Percentiles rank a stretch among this genome's conserved stretches.
Conservation (phyloP, 345 rosid genomes). For the Ceriops decandra region DNA sequence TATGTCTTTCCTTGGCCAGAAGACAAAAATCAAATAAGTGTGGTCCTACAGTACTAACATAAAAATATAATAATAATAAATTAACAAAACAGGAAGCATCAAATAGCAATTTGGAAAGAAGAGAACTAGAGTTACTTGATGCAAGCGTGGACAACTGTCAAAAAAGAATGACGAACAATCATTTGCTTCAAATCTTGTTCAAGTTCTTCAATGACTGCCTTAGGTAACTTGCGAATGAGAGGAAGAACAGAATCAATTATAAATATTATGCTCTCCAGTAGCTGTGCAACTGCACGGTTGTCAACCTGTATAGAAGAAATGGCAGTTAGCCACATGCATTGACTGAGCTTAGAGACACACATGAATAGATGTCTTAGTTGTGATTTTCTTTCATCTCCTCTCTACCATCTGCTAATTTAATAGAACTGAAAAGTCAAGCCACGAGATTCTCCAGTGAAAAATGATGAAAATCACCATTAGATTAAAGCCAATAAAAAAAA, state of each 20-base stretch:
- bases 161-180: conserved; percentile 92
- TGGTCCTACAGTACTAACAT: background rate
- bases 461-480: background rate
- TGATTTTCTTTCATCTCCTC: background rate
- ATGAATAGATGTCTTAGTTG: too few relatives aligned
- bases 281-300: conserved; percentile 72
- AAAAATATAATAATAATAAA: background rate
- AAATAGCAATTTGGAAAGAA: conserved; percentile 2
- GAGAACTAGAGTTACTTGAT: conserved; percentile 58
- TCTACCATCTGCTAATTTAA: background rate
- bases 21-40: background rate
- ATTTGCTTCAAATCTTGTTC: conserved; percentile 94
- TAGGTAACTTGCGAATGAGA: conserved; percentile 77
- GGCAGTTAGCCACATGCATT: background rate
- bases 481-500: background rate
- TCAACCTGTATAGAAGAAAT: conserved; percentile 64
- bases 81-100: background rate
- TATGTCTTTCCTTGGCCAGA: background rate
- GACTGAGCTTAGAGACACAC: background rate
- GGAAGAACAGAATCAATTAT: conserved; percentile 86
- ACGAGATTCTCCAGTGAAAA: background rate
- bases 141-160: conserved; percentile 98
- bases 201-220: conserved; percentile 73
- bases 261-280: conserved; percentile 91
- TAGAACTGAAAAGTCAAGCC: background rate